Percentiles rank a stretch among this genome's conserved stretches.
These are phyloP conservation scores for Chlorella sp. DNA, from an alignment of 139 green algal species.

Conservation along the genomic window DNA sequence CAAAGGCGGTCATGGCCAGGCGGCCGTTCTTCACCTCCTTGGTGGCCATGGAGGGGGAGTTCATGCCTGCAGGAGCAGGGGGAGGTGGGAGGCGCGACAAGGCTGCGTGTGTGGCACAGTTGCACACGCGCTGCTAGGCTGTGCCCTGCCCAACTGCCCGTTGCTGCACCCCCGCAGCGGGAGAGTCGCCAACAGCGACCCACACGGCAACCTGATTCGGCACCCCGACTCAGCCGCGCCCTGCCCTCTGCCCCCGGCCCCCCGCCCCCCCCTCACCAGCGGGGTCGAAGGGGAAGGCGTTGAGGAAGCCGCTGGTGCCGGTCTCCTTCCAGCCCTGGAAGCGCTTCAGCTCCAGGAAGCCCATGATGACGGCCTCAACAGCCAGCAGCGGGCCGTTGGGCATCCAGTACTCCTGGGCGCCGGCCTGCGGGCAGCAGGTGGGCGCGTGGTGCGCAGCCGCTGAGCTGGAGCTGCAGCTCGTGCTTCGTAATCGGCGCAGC, in stretches of 20 bases:
- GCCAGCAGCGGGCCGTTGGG: constrained; percentile 60
- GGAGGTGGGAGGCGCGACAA: neutral
- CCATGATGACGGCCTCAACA: constrained; percentile 81
- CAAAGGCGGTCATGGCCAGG: constrained; percentile 76
- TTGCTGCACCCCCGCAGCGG: neutral
- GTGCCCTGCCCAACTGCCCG: neutral
- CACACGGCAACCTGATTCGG: too few relatives aligned
- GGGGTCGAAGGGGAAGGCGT: constrained; percentile 64
- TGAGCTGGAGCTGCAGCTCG: too few relatives aligned
- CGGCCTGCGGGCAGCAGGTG: neutral
- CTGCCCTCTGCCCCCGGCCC: neutral
- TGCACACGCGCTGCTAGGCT: neutral
- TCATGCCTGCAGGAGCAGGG: constrained; percentile 40
- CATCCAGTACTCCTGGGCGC: constrained; percentile 50
- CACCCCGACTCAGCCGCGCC: too few relatives aligned
- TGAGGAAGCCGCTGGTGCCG: constrained; percentile 52
- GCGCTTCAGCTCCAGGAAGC: constrained; percentile 87
- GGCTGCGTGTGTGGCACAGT: neutral
- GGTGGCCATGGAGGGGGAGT: constrained; percentile 46
- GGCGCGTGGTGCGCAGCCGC: neutral
- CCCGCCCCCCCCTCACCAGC: constrained; percentile 15
- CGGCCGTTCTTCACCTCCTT: constrained; percentile 72
- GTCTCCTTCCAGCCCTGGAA: constrained; percentile 83
- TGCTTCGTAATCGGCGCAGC: too few relatives aligned
- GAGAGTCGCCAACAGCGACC: neutral